Conservation (phyloP, 1,139 yeast species). For the Hansenula lynferdii region DNA sequence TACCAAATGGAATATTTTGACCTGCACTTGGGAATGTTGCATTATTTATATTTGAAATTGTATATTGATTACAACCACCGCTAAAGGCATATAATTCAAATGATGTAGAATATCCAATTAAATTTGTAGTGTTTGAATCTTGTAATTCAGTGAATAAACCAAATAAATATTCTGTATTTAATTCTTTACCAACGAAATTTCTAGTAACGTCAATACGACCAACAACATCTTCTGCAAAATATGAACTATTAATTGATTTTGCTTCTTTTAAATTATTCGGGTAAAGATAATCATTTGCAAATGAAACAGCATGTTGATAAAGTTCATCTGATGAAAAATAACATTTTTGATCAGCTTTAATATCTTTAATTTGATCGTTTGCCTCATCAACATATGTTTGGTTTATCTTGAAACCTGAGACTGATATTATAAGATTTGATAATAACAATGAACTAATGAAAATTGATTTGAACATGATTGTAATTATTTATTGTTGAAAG, state of each 20-base stretch:
- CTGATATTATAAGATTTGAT: no score
- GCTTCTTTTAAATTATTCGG: slow-evolving; percentile 11
- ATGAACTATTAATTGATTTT: slow-evolving; percentile 14
- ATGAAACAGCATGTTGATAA: not conserved
- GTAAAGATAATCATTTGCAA: slow-evolving; percentile 2
- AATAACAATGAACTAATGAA: no score
- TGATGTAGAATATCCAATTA: slow-evolving; percentile 13
- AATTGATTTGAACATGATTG: no score
- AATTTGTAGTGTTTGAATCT: slow-evolving; percentile 4
- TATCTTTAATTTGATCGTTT: not conserved
- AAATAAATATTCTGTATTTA: slow-evolving; percentile 21
- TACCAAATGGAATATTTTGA: slow-evolving; percentile 11
- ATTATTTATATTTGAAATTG: slow-evolving; percentile 9
- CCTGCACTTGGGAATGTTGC: slow-evolving; percentile 10
- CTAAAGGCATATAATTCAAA: slow-evolving; percentile 12
- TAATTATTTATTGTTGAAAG: no score
- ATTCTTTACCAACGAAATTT: slow-evolving; percentile 17
- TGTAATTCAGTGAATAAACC: slow-evolving; percentile 16
- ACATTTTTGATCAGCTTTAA: not conserved
- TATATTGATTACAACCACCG: slow-evolving; percentile 10
- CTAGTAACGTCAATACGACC: slow-evolving; percentile 20
- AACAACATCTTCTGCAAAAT: slow-evolving; percentile 14
- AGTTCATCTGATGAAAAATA: not conserved
- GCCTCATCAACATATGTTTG: not conserved
- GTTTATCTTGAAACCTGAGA: not conserved